Evolutionary conservation across 345 rosid genomes (phyloP).

Genomic region (Eucalyptus fibrosa): DNA sequence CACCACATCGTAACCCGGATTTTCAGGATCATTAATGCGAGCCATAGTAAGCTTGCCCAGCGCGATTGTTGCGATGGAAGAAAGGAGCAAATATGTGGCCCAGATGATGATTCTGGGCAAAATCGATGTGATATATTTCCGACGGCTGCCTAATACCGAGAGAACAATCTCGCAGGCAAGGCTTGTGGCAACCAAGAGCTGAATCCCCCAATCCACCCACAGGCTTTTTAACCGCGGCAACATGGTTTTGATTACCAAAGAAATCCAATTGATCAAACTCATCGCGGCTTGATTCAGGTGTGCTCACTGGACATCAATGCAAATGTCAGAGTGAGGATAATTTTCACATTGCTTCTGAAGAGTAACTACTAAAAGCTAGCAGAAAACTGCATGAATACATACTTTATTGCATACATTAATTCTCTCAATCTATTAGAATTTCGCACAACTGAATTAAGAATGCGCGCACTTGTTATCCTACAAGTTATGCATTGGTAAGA

Average conservation of each 20-base stretch:
- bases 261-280: background rate
- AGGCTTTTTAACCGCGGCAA: background rate
- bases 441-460: background rate
- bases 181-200: background rate
- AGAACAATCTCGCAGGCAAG: background rate
- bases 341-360: background rate
- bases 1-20: too few species aligned
- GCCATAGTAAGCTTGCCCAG: too few species aligned
- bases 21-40: too few species aligned
- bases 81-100: background rate
- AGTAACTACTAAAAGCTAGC: background rate
- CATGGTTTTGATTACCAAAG: background rate
- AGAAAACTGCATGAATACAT: background rate
- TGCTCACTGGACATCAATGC: background rate
- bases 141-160: background rate
- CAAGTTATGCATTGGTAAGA: background rate
- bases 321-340: background rate
- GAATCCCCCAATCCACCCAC: background rate
- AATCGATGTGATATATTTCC: background rate
- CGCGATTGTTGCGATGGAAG: background rate
- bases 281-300: background rate
- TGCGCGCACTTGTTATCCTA: background rate
- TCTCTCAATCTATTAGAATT: background rate
- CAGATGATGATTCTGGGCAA: background rate
- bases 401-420: background rate